These are phyloP conservation scores for Triticum monococcum DNA, from an alignment of 176 grass and related monocot genomes.

Conservation along the genomic window DNA sequence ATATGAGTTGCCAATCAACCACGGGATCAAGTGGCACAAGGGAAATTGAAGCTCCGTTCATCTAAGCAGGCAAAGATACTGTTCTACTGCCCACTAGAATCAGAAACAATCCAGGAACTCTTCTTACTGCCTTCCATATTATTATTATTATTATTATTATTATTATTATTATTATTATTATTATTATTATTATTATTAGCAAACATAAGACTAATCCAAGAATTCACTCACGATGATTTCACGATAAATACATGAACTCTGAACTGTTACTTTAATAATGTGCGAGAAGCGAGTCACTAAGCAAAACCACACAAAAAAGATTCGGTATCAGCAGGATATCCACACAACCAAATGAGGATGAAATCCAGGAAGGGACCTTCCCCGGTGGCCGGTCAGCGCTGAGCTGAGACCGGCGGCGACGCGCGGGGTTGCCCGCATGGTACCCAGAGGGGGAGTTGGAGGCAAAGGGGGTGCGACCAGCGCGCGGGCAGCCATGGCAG, in stretches of 20 bases:
- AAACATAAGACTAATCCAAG: background rate
- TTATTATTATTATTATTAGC: no score
- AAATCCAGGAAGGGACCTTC: slow-evolving; percentile 29
- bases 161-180: background rate
- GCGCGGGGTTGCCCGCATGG: background rate
- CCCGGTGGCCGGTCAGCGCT: slow-evolving; percentile 14
- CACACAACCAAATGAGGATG: background rate
- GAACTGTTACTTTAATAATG: background rate
- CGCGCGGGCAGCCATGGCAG: slow-evolving; percentile 34
- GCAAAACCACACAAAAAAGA: background rate
- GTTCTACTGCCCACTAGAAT: background rate
- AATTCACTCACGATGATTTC: background rate
- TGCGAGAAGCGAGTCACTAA: background rate
- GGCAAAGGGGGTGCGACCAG: slow-evolving; percentile 1
- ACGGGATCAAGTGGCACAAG: background rate
- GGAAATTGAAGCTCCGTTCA: background rate
- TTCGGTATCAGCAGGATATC: background rate
- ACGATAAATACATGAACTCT: background rate
- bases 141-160: background rate
- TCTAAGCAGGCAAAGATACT: background rate
- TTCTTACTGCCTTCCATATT: background rate
- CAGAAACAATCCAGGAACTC: background rate
- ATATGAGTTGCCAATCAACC: slow-evolving; percentile 13
- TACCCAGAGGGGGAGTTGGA: slow-evolving; percentile 13
- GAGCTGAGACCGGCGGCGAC: slow-evolving; percentile 23